Evolutionary conservation across 2,329 filamentous ascomycete genomes (phyloP).

Genomic region (Aspergillus ochraceoroseus): DNA sequence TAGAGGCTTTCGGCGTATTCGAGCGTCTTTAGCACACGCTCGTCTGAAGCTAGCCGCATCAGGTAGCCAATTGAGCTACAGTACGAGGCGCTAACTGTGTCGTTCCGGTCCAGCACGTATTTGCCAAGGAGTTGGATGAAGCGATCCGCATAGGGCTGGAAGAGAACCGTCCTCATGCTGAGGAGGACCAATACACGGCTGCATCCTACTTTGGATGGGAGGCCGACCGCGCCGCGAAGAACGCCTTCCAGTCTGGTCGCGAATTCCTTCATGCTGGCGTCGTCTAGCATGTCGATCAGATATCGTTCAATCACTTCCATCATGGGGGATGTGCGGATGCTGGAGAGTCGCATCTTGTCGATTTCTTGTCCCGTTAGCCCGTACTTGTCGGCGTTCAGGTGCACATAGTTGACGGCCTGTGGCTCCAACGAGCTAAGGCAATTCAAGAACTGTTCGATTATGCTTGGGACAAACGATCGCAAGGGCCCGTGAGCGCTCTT

Average conservation of each 20-base stretch:
- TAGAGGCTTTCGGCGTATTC: constrained; percentile 64
- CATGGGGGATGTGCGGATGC: constrained; percentile 79
- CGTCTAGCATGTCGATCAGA: constrained; percentile 72
- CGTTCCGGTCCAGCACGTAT: constrained; percentile 82
- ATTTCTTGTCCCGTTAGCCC: constrained; percentile 85
- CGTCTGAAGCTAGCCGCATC: constrained; percentile 59
- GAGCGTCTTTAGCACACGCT: constrained; percentile 53
- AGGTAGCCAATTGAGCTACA: constrained; percentile 83
- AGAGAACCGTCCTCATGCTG: constrained; percentile 68
- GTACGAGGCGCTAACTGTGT: constrained; percentile 86
- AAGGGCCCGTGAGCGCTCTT: constrained; percentile 72
- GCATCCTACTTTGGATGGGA: constrained; percentile 91
- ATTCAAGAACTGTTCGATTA: constrained; percentile 74
- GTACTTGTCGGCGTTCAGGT: constrained; percentile 77
- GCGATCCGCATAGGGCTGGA: constrained; percentile 67
- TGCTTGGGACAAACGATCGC: constrained; percentile 71
- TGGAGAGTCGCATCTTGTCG: constrained; percentile 76
- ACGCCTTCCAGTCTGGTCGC: constrained; percentile 67
- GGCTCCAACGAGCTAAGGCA: constrained; percentile 84
- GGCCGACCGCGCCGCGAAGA: constrained; percentile 79
- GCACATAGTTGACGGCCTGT: constrained; percentile 84
- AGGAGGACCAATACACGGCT: constrained; percentile 78
- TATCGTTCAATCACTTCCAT: constrained; percentile 89
- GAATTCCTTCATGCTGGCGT: constrained; percentile 67
- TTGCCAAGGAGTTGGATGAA: constrained; percentile 76